Evolutionary conservation across 2,329 filamentous ascomycete species (phyloP), one percentile per base, ranked within the genome.

Genomic region (Colletotrichum spinosum): DNA sequence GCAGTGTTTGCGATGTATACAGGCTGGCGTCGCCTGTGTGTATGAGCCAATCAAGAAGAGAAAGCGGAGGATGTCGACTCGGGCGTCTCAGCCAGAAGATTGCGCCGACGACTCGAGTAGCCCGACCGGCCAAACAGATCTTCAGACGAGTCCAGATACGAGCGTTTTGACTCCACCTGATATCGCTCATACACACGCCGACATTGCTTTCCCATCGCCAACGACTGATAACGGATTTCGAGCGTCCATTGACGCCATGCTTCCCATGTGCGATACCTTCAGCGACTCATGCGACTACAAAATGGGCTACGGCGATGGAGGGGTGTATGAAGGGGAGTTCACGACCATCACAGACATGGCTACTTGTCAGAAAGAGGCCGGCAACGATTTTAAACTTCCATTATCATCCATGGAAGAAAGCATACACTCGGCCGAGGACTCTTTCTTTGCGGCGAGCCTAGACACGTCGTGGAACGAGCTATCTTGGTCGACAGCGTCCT

Each of bases 11-110:
- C 67, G 67, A 13, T 68, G 67, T 48, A 46, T 68, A 8, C 67
- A 68, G 42, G 60, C 65, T 15, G 64, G 67, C 11, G 55, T 68
- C 12, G 41, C 42, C 13, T 68, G 67, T 38, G 52, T 67, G 4
- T 68, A 68, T 12, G 67, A 68, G 13, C 67, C 67, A 34, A 68
- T 68, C 49, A 68, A 68, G 59, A 68, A 64, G 45, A 62, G 67
- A 4, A 68, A 68, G 55, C 57, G 60, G 38, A 58, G 67, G 13
- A 50, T 49, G 13, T 67, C 67, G 7, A 54, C 39, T 15, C 46
- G 38, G 37, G 7, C 46, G 17, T 9, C 17, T 3, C 41, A 56
- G 10, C 33, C 48, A 5, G 51, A 55, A 15, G 58, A 65, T 1
- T 44, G 52, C 6, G 61, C 62, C 0, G 62, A 65, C 10, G 58